Conservation (phyloP, 768 basidiomycete species). For the Pluteus cervinus region DNA sequence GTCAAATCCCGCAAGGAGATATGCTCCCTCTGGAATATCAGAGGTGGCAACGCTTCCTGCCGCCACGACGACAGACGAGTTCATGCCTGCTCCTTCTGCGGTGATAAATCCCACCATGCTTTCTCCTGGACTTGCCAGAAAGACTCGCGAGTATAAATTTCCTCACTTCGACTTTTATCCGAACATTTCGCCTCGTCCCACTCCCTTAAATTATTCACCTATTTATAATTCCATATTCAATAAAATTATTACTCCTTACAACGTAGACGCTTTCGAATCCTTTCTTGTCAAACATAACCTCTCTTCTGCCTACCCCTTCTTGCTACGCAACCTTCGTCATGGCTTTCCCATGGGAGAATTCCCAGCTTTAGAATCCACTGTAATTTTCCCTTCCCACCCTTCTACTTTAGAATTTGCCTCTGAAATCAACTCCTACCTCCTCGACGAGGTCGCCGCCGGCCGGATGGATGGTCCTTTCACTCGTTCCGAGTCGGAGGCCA, state of each 20-base stretch:
- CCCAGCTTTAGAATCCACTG: slow-evolving; percentile 12
- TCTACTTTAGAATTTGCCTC: slow-evolving; percentile 6
- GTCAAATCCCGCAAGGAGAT: slow-evolving; percentile 10
- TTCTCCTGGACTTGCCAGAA: slow-evolving; percentile 19
- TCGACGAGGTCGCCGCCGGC: slow-evolving; percentile 11
- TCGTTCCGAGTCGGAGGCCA: slow-evolving; percentile 8
- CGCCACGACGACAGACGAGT: slow-evolving; percentile 9
- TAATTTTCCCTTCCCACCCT: slow-evolving; percentile 17
- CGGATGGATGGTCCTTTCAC: slow-evolving; percentile 22
- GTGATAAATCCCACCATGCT: slow-evolving; percentile 17
- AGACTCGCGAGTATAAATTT: slow-evolving; percentile 4
- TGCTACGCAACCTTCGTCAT: slow-evolving; percentile 19
- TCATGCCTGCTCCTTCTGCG: slow-evolving; percentile 27
- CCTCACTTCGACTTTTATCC: slow-evolving; percentile 11
- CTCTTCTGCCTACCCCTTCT: slow-evolving; percentile 16
- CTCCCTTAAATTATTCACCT: slow-evolving; percentile 4
- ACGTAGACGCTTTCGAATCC: slow-evolving; percentile 17
- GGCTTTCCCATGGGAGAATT: slow-evolving; percentile 30
- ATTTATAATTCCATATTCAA: slow-evolving; percentile 16
- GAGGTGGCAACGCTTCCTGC: slow-evolving; percentile 3
- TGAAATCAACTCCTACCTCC: slow-evolving; percentile 13
- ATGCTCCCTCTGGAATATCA: slow-evolving; percentile 18
- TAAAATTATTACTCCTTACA: slow-evolving; percentile 23
- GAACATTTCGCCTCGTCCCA: slow-evolving; percentile 10
- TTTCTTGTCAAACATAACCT: slow-evolving; percentile 18